These are phyloP conservation scores for Basipetospora chlamydospora DNA, from an alignment of 2,329 filamentous ascomycete species.

Conservation along the genomic window DNA sequence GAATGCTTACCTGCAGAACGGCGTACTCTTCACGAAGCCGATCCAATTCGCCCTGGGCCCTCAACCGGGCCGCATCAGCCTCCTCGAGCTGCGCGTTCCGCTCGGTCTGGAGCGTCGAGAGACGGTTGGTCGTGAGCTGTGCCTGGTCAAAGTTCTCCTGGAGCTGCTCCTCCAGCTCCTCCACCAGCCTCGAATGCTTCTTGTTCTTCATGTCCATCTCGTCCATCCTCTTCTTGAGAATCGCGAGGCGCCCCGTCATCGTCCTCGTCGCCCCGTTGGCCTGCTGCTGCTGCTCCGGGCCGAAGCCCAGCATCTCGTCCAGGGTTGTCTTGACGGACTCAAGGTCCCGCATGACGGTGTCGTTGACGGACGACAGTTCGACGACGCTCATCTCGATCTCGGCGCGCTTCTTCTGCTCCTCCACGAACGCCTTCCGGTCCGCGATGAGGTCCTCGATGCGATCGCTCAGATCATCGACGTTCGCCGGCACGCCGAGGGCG, in stretches of 20 bases:
- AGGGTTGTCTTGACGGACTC: slow-evolving; percentile 43
- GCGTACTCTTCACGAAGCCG: slow-evolving; percentile 54
- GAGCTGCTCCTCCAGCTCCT: slow-evolving; percentile 93
- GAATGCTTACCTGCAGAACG: slow-evolving; percentile 57
- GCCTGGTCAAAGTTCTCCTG: slow-evolving; percentile 92
- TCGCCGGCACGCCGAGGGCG: slow-evolving; percentile 46
- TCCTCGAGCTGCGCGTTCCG: slow-evolving; percentile 66
- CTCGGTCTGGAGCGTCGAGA: slow-evolving; percentile 69
- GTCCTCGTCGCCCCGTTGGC: slow-evolving; percentile 13
- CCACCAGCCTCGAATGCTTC: slow-evolving; percentile 82
- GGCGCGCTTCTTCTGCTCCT: slow-evolving; percentile 38
- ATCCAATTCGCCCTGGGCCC: slow-evolving; percentile 56
- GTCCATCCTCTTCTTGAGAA: slow-evolving; percentile 49
- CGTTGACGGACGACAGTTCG: slow-evolving; percentile 43
- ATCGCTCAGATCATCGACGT: slow-evolving; percentile 52
- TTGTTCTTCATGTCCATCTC: slow-evolving; percentile 58
- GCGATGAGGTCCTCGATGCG: slow-evolving; percentile 42
- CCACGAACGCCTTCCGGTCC: slow-evolving; percentile 38
- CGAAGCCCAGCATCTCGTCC: slow-evolving; percentile 34
- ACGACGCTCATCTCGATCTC: slow-evolving; percentile 41
- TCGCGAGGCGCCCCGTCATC: slow-evolving; percentile 11
- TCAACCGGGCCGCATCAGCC: slow-evolving; percentile 47
- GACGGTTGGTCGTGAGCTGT: slow-evolving; percentile 66
- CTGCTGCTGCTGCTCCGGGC: slow-evolving; percentile 24
- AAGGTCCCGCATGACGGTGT: slow-evolving; percentile 46